Percentiles rank a stretch among this genome's conserved stretches.
These are phyloP conservation scores for Aspergillus sp. DNA, from an alignment of 2,329 filamentous ascomycete genomes.

Conservation along the genomic window DNA sequence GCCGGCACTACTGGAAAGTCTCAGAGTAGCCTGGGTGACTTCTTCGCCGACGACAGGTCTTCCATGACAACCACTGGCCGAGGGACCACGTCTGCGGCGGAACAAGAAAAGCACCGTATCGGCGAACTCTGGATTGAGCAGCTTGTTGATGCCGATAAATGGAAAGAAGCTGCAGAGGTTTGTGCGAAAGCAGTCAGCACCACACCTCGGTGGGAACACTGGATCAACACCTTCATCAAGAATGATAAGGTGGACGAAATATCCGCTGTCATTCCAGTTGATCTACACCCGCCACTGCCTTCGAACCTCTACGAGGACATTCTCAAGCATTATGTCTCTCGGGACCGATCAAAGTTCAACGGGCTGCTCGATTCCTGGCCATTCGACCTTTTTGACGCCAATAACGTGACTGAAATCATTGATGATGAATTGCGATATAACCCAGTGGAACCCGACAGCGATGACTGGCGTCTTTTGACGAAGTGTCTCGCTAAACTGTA, in stretches of 20 bases:
- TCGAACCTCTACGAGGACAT: conserved; percentile 85
- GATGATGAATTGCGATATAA: conserved; percentile 78
- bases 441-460: conserved; percentile 71
- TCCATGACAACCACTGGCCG: conserved; percentile 61
- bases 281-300: conserved; percentile 75
- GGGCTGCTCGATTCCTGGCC: conserved; percentile 82
- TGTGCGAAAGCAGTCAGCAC: conserved; percentile 81
- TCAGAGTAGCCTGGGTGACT: conserved; percentile 57
- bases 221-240: conserved; percentile 89
- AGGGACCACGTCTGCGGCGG: conserved; percentile 63
- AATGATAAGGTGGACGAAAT: conserved; percentile 88
- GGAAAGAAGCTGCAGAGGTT: conserved; percentile 73
- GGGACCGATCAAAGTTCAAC: conserved; percentile 71
- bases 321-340: conserved; percentile 81
- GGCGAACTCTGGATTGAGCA: conserved; percentile 93
- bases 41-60: conserved; percentile 70
- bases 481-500: conserved; percentile 82
- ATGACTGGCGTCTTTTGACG: conserved; percentile 89
- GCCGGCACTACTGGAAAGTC: conserved; percentile 33
- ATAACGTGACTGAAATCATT: conserved; percentile 72
- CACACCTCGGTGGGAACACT: conserved; percentile 86
- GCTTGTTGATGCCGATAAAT: conserved; percentile 71
- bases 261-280: conserved; percentile 74
- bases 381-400: conserved; percentile 77
- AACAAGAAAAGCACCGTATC: conserved; percentile 85